Conservation (phyloP, 345 rosid species). For the Populus simonii region DNA sequence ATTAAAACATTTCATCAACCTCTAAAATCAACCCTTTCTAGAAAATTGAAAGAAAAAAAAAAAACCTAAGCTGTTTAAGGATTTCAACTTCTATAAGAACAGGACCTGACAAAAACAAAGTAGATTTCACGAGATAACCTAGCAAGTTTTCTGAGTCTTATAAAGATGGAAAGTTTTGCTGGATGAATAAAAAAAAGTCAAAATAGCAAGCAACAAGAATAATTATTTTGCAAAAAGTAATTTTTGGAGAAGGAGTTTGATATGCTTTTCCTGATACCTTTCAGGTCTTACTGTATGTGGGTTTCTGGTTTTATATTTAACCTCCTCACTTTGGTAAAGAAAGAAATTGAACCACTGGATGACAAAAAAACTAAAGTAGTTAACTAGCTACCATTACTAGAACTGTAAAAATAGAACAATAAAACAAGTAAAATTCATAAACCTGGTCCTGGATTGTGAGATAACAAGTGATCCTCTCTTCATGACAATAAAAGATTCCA, state of each 20-base stretch:
- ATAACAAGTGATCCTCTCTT: constrained; percentile 47
- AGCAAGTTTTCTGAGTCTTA: neutral
- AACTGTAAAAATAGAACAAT: neutral
- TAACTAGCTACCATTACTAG: neutral
- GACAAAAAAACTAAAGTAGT: neutral
- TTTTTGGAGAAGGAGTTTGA: no score
- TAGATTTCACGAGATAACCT: neutral
- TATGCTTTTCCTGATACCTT: neutral
- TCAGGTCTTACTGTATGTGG: neutral
- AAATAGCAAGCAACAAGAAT: neutral
- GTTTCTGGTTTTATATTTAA: neutral
- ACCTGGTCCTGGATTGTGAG: constrained; percentile 69
- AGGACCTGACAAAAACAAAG: neutral
- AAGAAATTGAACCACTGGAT: neutral
- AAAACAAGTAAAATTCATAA: constrained; percentile 8
- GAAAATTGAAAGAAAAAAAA: neutral
- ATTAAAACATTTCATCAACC: neutral
- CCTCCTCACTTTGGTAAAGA: neutral
- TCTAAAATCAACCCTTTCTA: neutral
- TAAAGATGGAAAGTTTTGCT: neutral
- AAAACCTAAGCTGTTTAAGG: neutral
- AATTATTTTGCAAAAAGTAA: no score
- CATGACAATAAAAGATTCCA: constrained; percentile 56
- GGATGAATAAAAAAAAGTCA: neutral
- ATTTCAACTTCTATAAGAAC: neutral